Evolutionary conservation across 768 basidiomycete genomes (phyloP), one percentile per base, ranked within the genome.

Genomic region (Pisolithus sp.): DNA sequence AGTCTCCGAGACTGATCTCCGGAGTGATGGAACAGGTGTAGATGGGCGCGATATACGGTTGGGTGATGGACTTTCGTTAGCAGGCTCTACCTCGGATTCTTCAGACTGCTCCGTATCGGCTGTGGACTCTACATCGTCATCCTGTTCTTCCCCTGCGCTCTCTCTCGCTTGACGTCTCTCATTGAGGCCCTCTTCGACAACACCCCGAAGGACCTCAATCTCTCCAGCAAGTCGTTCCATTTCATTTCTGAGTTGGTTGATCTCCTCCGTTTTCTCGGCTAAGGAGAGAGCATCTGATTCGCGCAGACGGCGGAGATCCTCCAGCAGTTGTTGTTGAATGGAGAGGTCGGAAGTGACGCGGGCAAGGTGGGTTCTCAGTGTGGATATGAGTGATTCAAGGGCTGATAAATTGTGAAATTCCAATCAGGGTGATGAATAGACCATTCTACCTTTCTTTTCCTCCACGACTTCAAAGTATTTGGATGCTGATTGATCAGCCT

Each of bases 131-230:
- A 37, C 37, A 49, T 34, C 40, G 10, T 47, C 48, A 26, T 34
- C 48, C 21, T 51, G 48, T 6, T 61, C 54, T 23, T 53, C 51
- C 17, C 18, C 39, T 28, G 54, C 52, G 21, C 64, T 57, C 48
- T 86, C 83, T 53, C 83, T 70, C 3, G 72, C 74, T 37, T 74
- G 68, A 37, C 85, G 71, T 24, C 92, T 68, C 56, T 91, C 89
- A 54, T 83, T 79, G 49, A 96, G 73, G 4, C 91, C 91, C 52
- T 89, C 86, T 65, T 94, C 89, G 1, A 97, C 89, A 0, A 93
- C 86, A 1, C 83, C 86, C 10, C 87, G 73, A n/a, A 96, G 73
- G 2, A 90, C 85, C 53, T 88, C 86, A 2, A 97, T 89, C 68
- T 98, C 93, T 4, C 83, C 83, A 0, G 80, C 84, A 5, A 96